Percentiles rank a stretch among this genome's conserved stretches.
phyloP scores from a whole-genome alignment of 2,329 filamentous ascomycete species.

The Aspergillus brunneoviolaceus region DNA sequence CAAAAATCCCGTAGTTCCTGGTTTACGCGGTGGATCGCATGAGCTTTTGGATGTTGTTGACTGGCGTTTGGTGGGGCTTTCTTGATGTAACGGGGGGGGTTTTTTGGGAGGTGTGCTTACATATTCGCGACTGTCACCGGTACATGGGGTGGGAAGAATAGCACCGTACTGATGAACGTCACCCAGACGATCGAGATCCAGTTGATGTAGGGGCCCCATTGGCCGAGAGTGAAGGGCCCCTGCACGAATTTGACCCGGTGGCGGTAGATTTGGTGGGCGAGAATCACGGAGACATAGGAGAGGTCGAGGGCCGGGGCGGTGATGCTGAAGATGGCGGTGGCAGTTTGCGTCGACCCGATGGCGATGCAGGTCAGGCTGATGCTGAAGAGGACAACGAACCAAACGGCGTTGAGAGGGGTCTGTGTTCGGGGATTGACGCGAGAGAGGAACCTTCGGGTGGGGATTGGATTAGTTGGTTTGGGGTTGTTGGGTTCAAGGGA shows the following conservation, averaged over 20 bases:
- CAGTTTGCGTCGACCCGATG: slow-evolving; percentile 45
- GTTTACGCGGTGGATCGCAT: background rate
- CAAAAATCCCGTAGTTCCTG: slow-evolving; percentile 52
- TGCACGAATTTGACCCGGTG: slow-evolving; percentile 54
- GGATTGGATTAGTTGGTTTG: background rate
- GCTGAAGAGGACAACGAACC: slow-evolving; percentile 62
- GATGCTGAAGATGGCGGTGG: slow-evolving; percentile 53
- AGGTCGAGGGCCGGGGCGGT: slow-evolving; percentile 54
- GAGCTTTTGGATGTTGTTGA: background rate
- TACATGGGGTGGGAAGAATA: slow-evolving; percentile 53
- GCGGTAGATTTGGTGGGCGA: slow-evolving; percentile 57
- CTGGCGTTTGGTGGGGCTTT: no score
- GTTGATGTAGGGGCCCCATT: slow-evolving; percentile 57
- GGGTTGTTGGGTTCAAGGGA: background rate
- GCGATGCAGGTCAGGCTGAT: slow-evolving; percentile 51
- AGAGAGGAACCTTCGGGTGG: slow-evolving; percentile 47
- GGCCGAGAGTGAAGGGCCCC: slow-evolving; percentile 59
- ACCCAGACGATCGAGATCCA: slow-evolving; percentile 61
- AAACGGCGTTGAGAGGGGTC: slow-evolving; percentile 63
- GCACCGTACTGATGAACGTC: slow-evolving; percentile 60
- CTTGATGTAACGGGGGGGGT: background rate
- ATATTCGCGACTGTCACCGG: slow-evolving; percentile 53
- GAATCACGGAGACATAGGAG: slow-evolving; percentile 61
- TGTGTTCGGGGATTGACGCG: slow-evolving; percentile 55
- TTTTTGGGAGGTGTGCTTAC: slow-evolving; percentile 26